Percentiles rank a stretch among this genome's conserved stretches.
These are phyloP conservation scores for Monosporozyma yasuniensis DNA, from an alignment of 805 yeast species.

Conservation along the genomic window DNA sequence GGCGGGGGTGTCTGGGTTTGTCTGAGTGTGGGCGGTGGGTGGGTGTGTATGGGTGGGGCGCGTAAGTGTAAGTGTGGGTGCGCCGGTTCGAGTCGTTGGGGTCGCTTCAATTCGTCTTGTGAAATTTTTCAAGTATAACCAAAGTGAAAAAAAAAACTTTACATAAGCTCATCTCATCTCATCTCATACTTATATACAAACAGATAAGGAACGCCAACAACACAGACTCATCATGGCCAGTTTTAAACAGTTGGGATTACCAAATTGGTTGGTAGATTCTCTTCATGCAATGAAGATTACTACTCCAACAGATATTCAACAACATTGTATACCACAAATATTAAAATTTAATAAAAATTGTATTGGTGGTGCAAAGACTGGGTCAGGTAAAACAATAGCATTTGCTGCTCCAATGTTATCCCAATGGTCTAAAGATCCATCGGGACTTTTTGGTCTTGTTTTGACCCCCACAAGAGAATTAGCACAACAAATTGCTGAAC, in stretches of 20 bases:
- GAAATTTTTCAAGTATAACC: neutral
- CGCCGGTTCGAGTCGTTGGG: no score
- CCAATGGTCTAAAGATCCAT: conserved; percentile 91
- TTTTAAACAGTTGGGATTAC: conserved; percentile 61
- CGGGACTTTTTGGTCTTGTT: conserved; percentile 82
- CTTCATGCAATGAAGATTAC: conserved; percentile 72
- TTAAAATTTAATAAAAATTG: conserved; percentile 64
- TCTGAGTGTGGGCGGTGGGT: no score
- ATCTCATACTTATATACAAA: neutral
- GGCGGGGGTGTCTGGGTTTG: no score
- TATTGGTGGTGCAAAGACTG: conserved; percentile 97
- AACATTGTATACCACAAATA: conserved; percentile 81
- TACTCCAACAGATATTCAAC: conserved; percentile 80
- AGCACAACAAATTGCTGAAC: conserved; percentile 96
- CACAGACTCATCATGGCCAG: neutral
- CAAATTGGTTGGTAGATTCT: conserved; percentile 81
- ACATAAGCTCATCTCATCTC: neutral
- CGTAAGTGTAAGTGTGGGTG: no score
- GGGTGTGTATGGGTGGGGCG: no score
- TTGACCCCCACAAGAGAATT: conserved; percentile 90
- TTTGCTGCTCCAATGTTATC: conserved; percentile 97
- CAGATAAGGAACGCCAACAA: no score
- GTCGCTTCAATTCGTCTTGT: no score
- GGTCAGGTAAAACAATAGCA: conserved; percentile 95
- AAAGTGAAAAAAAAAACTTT: neutral